A percentile compares a stretch with the other conserved stretches of the same genome.
Conservation (phyloP, 2,329 filamentous ascomycete genomes). For the Whalleya microplaca region DNA sequence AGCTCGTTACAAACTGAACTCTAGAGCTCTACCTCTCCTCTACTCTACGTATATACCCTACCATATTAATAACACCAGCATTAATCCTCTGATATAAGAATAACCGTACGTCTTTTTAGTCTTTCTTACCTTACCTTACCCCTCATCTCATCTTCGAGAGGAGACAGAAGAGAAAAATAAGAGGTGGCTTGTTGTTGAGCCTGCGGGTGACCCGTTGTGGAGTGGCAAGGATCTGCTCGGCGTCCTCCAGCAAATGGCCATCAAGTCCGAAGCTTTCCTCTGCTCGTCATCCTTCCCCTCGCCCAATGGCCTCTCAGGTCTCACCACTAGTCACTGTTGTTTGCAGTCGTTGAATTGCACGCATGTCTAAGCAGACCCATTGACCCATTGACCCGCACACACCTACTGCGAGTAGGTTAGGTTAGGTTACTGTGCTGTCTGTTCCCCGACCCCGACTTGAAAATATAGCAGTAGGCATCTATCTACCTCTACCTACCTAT, state of each 20-base stretch:
- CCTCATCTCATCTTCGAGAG: neutral
- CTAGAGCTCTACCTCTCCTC: no score
- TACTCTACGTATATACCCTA: no score
- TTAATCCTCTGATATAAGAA: neutral
- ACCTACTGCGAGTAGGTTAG: neutral
- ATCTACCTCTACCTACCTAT: slow-evolving; percentile 6
- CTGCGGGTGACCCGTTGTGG: slow-evolving; percentile 6
- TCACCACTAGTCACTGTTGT: slow-evolving; percentile 6
- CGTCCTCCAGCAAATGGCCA: slow-evolving; percentile 29
- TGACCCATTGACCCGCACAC: neutral
- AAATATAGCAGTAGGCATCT: slow-evolving; percentile 1
- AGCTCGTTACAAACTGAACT: no score
- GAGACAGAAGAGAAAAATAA: neutral
- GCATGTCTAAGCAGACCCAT: neutral
- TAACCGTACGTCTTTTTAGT: no score
- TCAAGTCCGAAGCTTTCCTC: slow-evolving; percentile 16
- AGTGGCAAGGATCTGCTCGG: slow-evolving; percentile 7
- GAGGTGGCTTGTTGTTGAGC: neutral
- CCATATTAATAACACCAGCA: no score
- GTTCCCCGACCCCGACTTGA: slow-evolving; percentile 14
- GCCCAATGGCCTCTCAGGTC: slow-evolving; percentile 18
- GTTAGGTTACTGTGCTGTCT: slow-evolving; percentile 2
- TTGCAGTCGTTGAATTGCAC: neutral
- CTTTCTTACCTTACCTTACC: neutral
- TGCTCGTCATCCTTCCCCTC: slow-evolving; percentile 25